These are phyloP conservation scores for Geoglossum glabrum DNA, from an alignment of 495 filamentous ascomycete genomes.

Conservation along the genomic window DNA sequence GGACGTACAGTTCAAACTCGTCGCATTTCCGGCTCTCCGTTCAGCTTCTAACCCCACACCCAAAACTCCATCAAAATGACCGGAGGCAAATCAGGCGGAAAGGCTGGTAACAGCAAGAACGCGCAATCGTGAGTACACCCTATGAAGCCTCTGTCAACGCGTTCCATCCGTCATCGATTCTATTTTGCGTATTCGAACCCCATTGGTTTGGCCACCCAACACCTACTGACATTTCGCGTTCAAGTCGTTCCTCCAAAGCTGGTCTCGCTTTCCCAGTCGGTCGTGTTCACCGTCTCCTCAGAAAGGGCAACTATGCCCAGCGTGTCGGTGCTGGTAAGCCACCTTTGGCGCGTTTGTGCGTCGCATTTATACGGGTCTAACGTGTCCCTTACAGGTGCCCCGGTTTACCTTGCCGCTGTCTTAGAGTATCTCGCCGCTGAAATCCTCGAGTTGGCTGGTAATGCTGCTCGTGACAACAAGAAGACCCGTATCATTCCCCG, in stretches of 20 bases:
- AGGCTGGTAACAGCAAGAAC: slow-evolving; percentile 92
- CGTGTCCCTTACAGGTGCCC: slow-evolving; percentile 40
- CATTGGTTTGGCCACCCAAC: slow-evolving; percentile 1
- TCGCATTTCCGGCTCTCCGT: slow-evolving; percentile 2
- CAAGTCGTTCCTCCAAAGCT: slow-evolving; percentile 93
- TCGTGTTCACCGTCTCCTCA: slow-evolving; percentile 97
- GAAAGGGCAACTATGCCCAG: slow-evolving; percentile 99
- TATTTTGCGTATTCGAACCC: not conserved
- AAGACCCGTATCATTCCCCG: slow-evolving; percentile 99
- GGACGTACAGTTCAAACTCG: slow-evolving; percentile 8
- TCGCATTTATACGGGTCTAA: slow-evolving; percentile 13
- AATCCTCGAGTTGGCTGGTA: slow-evolving; percentile 96
- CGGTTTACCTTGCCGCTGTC: slow-evolving; percentile 93
- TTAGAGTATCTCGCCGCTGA: slow-evolving; percentile 97
- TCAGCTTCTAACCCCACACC: not conserved
- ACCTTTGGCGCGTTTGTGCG: not conserved
- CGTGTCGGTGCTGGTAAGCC: slow-evolving; percentile 84
- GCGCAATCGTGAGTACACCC: slow-evolving; percentile 66
- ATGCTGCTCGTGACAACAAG: slow-evolving; percentile 99
- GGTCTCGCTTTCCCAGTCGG: slow-evolving; percentile 98
- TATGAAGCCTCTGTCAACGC: not conserved
- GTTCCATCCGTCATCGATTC: not conserved
- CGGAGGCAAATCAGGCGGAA: slow-evolving; percentile 96
- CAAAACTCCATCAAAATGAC: slow-evolving; percentile 49
- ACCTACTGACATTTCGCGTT: slow-evolving; percentile 12